These are phyloP conservation scores for Entonaema liquescens DNA, from an alignment of 495 filamentous ascomycete genomes.

Conservation along the genomic window DNA sequence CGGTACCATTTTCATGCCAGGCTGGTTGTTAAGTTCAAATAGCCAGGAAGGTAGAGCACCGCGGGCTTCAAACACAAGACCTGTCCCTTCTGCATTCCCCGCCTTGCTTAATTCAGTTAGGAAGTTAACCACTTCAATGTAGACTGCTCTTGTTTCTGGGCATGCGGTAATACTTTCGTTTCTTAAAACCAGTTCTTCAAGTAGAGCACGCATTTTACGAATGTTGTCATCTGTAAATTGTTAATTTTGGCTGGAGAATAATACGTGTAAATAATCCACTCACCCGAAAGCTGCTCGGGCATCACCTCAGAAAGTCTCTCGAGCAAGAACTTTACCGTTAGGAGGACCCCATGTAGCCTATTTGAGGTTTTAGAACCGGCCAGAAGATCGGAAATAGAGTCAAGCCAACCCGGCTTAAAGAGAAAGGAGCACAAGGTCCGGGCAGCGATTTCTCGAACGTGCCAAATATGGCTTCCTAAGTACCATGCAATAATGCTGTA, in stretches of 20 bases:
- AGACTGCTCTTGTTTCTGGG: constrained; percentile 51
- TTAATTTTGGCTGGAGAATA: constrained; percentile 1
- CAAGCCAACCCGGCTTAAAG: constrained; percentile 59
- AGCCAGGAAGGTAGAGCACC: neutral
- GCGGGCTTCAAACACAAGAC: neutral
- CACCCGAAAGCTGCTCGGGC: constrained; percentile 47
- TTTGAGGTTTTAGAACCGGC: constrained; percentile 43
- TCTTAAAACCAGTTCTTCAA: constrained; percentile 27
- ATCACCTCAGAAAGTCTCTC: constrained; percentile 57
- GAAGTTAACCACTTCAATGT: constrained; percentile 53
- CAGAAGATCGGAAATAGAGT: constrained; percentile 60
- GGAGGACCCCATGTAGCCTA: constrained; percentile 74
- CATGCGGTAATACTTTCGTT: constrained; percentile 38
- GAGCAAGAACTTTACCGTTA: constrained; percentile 62
- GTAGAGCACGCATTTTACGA: constrained; percentile 9
- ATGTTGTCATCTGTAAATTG: constrained; percentile 30
- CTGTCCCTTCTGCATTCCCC: neutral
- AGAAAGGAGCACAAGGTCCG: constrained; percentile 76
- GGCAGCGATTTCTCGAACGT: constrained; percentile 89
- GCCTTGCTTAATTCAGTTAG: constrained; percentile 20
- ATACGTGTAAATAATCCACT: neutral
- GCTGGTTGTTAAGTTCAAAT: neutral
- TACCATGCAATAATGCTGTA: constrained; percentile 60
- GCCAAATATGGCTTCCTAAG: constrained; percentile 81
- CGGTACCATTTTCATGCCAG: neutral